Evolutionary conservation across 345 rosid species (phyloP).

Genomic region (Capsella bursapastoris): DNA sequence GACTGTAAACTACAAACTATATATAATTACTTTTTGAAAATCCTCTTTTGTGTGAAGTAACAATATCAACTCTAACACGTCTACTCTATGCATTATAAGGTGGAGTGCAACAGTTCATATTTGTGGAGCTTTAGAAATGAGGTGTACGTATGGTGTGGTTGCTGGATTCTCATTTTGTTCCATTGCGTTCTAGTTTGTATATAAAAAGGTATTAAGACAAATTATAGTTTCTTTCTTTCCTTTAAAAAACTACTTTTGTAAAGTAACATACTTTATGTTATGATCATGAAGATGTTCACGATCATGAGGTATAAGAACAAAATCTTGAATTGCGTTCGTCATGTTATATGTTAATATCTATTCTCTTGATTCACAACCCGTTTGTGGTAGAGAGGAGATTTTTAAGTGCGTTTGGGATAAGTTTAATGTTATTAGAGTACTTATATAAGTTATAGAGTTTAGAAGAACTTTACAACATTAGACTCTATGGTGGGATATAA

Average conservation of each 20-base stretch:
- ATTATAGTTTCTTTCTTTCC: too few species aligned
- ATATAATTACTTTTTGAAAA: not conserved
- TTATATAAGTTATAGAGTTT: not conserved
- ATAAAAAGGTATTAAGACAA: not conserved
- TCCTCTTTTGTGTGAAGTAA: not conserved
- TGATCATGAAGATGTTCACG: not conserved
- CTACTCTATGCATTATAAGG: not conserved
- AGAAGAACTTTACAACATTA: slow-evolving; percentile 7
- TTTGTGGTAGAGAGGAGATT: slow-evolving; percentile 16
- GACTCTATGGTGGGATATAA: slow-evolving; percentile 14
- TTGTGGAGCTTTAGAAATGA: not conserved
- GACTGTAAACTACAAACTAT: not conserved
- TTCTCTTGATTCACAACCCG: not conserved
- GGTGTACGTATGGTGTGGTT: not conserved
- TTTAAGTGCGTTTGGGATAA: not conserved
- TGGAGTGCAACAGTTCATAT: slow-evolving; percentile 23
- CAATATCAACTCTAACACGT: not conserved
- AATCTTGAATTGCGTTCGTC: not conserved
- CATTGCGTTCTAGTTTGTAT: not conserved
- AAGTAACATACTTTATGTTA: not conserved
- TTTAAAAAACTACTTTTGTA: not conserved
- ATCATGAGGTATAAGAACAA: not conserved
- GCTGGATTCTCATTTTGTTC: not conserved
- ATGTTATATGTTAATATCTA: not conserved
- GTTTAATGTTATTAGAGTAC: not conserved